A percentile compares a stretch with the other conserved stretches of the same genome.
phyloP scores from a whole-genome alignment of 2,329 filamentous ascomycete genomes.

The Aureobasidium sp. region DNA sequence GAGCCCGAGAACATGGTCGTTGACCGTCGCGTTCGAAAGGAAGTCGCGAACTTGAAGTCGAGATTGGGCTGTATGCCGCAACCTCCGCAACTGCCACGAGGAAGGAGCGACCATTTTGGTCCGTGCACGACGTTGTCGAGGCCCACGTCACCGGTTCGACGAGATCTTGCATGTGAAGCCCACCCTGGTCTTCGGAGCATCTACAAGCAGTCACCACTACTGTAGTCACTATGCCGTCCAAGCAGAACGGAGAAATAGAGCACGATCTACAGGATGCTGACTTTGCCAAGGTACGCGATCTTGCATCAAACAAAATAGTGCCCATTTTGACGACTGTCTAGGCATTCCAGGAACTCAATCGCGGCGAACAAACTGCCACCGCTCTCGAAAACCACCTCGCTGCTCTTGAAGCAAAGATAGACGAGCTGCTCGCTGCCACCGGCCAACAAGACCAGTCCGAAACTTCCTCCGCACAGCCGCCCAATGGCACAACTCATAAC shows the following conservation, averaged over 20 bases:
- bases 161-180: background rate
- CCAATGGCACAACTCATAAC: background rate
- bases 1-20: conserved; percentile 78
- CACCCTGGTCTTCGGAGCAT: background rate
- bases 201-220: background rate
- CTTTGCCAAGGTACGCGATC: conserved; percentile 17
- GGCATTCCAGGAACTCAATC: conserved; percentile 46
- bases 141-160: background rate
- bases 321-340: conserved; percentile 21
- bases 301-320: background rate
- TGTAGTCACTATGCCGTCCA: background rate
- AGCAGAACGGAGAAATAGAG: background rate
- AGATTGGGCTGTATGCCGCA: background rate
- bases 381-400: conserved; percentile 50
- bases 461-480: background rate
- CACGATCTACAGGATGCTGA: conserved; percentile 18
- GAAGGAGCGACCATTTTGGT: background rate
- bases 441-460: conserved; percentile 28
- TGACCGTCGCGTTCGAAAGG: background rate
- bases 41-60: background rate
- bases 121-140: background rate
- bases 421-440: conserved; percentile 44
- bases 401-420: conserved; percentile 49
- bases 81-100: background rate
- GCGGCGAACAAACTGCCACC: conserved; percentile 50